Conservation (phyloP, 2,329 filamentous ascomycete species). For the Decorospora gaudefroyi region DNA sequence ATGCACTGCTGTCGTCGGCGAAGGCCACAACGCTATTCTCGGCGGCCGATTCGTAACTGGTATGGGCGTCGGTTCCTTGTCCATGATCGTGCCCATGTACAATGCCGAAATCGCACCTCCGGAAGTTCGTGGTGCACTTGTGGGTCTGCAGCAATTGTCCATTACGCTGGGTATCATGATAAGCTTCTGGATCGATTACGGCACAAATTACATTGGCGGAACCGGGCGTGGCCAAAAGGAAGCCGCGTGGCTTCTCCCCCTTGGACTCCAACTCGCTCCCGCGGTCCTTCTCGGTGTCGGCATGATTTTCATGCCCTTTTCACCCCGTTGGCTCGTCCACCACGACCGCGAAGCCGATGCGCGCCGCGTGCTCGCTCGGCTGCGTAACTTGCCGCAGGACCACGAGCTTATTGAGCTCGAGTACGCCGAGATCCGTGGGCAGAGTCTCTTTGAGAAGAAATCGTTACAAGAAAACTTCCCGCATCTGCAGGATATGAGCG, state of each 20-base stretch:
- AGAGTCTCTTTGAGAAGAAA: conserved; percentile 75
- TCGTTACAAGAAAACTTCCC: conserved; percentile 70
- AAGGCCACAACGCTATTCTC: conserved; percentile 63
- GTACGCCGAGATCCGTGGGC: conserved; percentile 78
- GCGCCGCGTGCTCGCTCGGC: conserved; percentile 62
- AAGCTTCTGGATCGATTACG: conserved; percentile 53
- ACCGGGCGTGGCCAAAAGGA: conserved; percentile 64
- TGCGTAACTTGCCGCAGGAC: conserved; percentile 65
- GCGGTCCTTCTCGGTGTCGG: conserved; percentile 68
- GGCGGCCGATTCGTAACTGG: conserved; percentile 74
- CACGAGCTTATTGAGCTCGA: conserved; percentile 73
- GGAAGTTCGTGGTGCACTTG: conserved; percentile 66
- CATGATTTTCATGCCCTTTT: conserved; percentile 80
- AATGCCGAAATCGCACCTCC: conserved; percentile 55
- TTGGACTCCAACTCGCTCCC: conserved; percentile 70
- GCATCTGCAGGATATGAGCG: conserved; percentile 62
- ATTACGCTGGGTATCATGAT: conserved; percentile 67
- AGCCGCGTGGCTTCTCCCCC: conserved; percentile 73
- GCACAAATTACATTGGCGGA: conserved; percentile 56
- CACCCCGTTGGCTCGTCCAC: conserved; percentile 74
- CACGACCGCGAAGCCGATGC: conserved; percentile 71
- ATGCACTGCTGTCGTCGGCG: conserved; percentile 59
- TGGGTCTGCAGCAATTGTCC: conserved; percentile 66
- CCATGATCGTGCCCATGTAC: conserved; percentile 66
- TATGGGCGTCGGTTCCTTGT: conserved; percentile 69